phyloP scores from a whole-genome alignment of 169 alveolate species.

The Eimeria tenella region DNA sequence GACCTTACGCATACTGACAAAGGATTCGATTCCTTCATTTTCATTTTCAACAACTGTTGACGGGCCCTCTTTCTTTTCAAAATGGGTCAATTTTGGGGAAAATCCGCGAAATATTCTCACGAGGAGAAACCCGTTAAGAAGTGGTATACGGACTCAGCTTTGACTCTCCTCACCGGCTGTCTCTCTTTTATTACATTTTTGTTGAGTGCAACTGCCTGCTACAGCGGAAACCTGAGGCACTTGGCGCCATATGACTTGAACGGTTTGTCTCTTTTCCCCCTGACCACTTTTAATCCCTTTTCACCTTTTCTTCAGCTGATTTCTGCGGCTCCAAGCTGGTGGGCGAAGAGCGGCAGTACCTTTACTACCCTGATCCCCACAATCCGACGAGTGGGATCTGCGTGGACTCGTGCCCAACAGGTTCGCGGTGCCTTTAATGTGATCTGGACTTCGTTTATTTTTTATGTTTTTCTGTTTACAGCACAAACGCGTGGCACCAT shows the following conservation, averaged over 20 bases:
- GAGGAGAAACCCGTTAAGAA: not conserved
- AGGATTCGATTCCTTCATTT: not conserved
- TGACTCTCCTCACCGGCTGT: constrained; percentile 17
- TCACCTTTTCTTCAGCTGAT: constrained; percentile 7
- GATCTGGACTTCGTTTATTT: no score
- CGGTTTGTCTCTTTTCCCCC: not conserved
- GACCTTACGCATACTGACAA: no score
- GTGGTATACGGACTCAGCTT: constrained; percentile 11
- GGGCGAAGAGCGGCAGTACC: constrained; percentile 50
- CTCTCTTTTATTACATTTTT: constrained; percentile 23
- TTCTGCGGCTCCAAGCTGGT: constrained; percentile 56
- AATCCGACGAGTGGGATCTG: constrained; percentile 58
- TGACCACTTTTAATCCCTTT: not conserved
- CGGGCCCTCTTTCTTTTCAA: not conserved
- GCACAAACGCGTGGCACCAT: constrained; percentile 4
- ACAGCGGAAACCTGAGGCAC: constrained; percentile 35
- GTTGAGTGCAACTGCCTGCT: constrained; percentile 54
- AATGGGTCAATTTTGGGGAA: constrained; percentile 26
- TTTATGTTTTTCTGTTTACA: not conserved
- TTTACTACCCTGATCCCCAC: constrained; percentile 49
- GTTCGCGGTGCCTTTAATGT: not conserved
- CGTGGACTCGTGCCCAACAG: constrained; percentile 58
- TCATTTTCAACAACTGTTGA: not conserved
- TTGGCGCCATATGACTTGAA: constrained; percentile 72
- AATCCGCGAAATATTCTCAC: not conserved